Base-by-base conservation (phyloP, 306 rosid genomes). In the Castanea mollissima region DNA sequence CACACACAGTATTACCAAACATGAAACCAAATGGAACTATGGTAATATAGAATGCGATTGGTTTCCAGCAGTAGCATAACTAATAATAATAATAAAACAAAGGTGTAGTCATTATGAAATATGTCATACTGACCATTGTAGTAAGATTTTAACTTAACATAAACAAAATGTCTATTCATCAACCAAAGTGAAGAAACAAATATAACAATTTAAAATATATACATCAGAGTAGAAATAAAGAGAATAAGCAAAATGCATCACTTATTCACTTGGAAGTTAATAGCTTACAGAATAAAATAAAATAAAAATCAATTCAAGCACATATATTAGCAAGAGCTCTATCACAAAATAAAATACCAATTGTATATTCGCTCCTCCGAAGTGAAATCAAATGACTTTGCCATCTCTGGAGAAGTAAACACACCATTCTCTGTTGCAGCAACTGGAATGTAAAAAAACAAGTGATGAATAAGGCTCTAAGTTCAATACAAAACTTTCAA, bases 281-380 rank as follows among this genome's bases (percentile, higher is more conserved):
- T 80, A 71, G 75, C 44, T 6, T 38, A 6, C 44, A 38, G 44
- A 38, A 38, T 6, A 55, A 32, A 25, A 59, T 19, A 21, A 35
- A 51, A 35, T 21, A 9, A 56, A 20, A 7, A 38, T 38, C 44
- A 54, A 27, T 14, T 25, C 52, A 27, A 31, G 68, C 38, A 19
- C 3, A 10, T 55, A 59, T 7, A 73, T 31, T 64, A 67, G 35
- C 34, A 5, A 58, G 38, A 76, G 75, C 65, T 46, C 23, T n/a
- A 23, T 16, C 29, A 23, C 15, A 21, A 68, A 38, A 76, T 52
- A 49, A 38, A 27, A 34, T 84, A 94, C 98, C 98, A 94, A 71
- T 84, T 92, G 80, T 94, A 94, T 75, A 94, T 94, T 23, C 97
- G 93, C 68, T 94, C 97, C 79, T 94, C 98, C 0, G 89, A 75